These are phyloP conservation scores for Plectosphaerella cucumerina DNA, from an alignment of 2,329 filamentous ascomycete genomes.

Conservation along the genomic window DNA sequence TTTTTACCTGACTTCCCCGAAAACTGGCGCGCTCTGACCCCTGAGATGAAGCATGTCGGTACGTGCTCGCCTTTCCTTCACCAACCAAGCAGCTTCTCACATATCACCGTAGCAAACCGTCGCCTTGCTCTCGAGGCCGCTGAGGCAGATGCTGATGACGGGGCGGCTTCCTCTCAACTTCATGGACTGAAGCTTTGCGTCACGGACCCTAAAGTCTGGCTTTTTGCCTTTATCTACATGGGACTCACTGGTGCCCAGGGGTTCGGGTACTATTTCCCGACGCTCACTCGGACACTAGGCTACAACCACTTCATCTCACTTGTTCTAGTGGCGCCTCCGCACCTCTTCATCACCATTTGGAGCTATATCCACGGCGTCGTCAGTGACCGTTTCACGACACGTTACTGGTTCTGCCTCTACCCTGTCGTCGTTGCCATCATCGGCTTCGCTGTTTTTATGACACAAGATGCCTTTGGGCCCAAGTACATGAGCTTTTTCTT, in stretches of 20 bases:
- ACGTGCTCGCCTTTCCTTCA: not conserved
- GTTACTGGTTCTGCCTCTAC: conserved; percentile 12
- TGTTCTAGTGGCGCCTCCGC: conserved; percentile 56
- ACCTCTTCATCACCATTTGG: conserved; percentile 60
- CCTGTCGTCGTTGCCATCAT: conserved; percentile 1
- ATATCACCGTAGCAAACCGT: conserved; percentile 2
- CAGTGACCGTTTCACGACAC: conserved; percentile 5
- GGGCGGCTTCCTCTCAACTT: conserved; percentile 40
- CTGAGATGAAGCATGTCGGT: conserved; percentile 37
- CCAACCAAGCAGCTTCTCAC: conserved; percentile 33
- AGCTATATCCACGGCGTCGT: conserved; percentile 38
- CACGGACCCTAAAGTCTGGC: conserved; percentile 43
- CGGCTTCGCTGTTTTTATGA: conserved; percentile 44
- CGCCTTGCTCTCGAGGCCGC: conserved; percentile 42
- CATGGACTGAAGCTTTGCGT: conserved; percentile 47
- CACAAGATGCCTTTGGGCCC: conserved; percentile 42
- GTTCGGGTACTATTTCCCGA: conserved; percentile 11
- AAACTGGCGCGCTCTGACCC: conserved; percentile 35
- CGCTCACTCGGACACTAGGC: conserved; percentile 74
- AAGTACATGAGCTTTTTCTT: conserved; percentile 53
- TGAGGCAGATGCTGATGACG: conserved; percentile 43
- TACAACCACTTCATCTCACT: conserved; percentile 75
- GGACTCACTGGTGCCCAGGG: conserved; percentile 8
- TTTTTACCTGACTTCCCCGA: conserved; percentile 30
- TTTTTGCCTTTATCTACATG: conserved; percentile 20